Evolutionary conservation across 805 yeast genomes (phyloP).

Genomic region (Metschnikowia noctiluminum): DNA sequence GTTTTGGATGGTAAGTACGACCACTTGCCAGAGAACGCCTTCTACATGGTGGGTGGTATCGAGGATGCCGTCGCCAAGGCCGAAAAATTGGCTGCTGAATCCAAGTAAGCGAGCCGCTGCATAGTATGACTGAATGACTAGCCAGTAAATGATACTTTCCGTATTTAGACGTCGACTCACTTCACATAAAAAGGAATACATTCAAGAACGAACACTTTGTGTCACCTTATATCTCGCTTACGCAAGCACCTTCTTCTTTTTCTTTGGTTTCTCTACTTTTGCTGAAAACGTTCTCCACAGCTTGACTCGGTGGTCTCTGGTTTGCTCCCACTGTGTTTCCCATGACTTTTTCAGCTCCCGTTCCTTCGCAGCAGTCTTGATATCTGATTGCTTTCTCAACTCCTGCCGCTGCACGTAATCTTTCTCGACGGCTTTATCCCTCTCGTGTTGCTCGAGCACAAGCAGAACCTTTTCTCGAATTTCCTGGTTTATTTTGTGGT

Average conservation of each 20-base stretch:
- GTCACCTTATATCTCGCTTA: constrained; percentile 7
- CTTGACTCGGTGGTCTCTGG: constrained; percentile 52
- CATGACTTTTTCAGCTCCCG: constrained; percentile 27
- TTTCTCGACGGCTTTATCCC: constrained; percentile 26
- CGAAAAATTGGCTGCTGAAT: constrained; percentile 95
- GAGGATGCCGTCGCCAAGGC: constrained; percentile 99
- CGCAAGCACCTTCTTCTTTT: constrained; percentile 42
- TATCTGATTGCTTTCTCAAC: constrained; percentile 21
- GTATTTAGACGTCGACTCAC: constrained; percentile 18
- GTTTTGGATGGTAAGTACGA: constrained; percentile 98
- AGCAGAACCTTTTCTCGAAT: constrained; percentile 41
- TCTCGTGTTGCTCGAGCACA: constrained; percentile 39
- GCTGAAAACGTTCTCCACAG: constrained; percentile 56
- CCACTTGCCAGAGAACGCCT: constrained; percentile 97
- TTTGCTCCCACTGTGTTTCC: constrained; percentile 57
- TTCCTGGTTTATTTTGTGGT: constrained; percentile 26
- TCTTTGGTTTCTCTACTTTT: constrained; percentile 45
- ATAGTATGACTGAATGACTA: constrained; percentile 21
- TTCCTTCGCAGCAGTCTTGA: constrained; percentile 34
- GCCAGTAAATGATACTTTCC: constrained; percentile 18
- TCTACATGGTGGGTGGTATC: constrained; percentile 99
- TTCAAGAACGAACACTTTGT: constrained; percentile 11
- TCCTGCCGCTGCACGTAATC: constrained; percentile 28
- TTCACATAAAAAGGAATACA: constrained; percentile 15
- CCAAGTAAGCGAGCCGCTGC: constrained; percentile 48